These are phyloP conservation scores for Phyllosticta ampelicida DNA, from an alignment of 2,329 filamentous ascomycete genomes.

Conservation along the genomic window DNA sequence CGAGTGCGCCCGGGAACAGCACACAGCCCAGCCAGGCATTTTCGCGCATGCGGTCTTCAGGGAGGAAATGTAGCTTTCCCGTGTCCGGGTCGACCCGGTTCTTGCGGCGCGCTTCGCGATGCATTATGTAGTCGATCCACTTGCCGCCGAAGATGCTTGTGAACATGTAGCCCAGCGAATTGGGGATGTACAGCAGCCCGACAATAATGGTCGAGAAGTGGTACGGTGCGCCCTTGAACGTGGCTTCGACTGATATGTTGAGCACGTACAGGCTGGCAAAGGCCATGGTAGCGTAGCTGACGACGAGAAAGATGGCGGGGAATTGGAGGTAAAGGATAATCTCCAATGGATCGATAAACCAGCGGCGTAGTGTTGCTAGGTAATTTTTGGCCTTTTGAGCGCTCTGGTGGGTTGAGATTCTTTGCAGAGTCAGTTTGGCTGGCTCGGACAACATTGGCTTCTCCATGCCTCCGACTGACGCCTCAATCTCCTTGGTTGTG, in stretches of 20 bases:
- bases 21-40: slow-evolving; percentile 29
- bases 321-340: slow-evolving; percentile 29
- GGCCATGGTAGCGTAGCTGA: slow-evolving; percentile 30
- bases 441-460: not conserved
- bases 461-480: slow-evolving; percentile 3
- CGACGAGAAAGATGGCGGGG: slow-evolving; percentile 27
- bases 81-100: slow-evolving; percentile 24
- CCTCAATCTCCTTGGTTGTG: slow-evolving; percentile 1
- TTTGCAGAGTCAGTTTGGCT: slow-evolving; percentile 14
- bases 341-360: slow-evolving; percentile 29
- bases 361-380: slow-evolving; percentile 21
- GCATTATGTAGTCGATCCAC: slow-evolving; percentile 32
- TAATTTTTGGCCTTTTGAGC: slow-evolving; percentile 23
- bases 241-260: slow-evolving; percentile 29
- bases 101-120: slow-evolving; percentile 27
- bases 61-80: slow-evolving; percentile 25
- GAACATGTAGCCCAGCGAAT: slow-evolving; percentile 26
- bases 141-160: slow-evolving; percentile 26
- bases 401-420: slow-evolving; percentile 24
- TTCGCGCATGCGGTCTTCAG: slow-evolving; percentile 31
- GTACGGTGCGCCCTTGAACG: slow-evolving; percentile 25
- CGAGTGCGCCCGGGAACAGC: slow-evolving; percentile 25
- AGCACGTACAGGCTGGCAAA: slow-evolving; percentile 30
- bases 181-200: slow-evolving; percentile 30
- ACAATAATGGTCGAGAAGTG: slow-evolving; percentile 25